A percentile compares a stretch with the other conserved stretches of the same genome.
Conservation (phyloP, 495 filamentous ascomycete species). For the Glarea lozoyensis region DNA sequence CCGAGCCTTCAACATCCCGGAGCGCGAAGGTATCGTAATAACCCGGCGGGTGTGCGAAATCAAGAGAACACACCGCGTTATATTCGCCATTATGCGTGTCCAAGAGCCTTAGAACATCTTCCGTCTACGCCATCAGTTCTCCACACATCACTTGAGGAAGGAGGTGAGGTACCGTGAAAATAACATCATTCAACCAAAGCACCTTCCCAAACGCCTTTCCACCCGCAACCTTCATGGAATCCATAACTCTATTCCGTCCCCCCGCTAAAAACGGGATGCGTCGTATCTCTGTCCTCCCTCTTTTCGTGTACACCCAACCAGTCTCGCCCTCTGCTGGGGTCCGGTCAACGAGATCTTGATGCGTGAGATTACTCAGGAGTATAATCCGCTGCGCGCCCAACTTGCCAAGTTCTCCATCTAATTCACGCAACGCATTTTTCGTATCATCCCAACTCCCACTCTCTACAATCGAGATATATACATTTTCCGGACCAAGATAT, state of each 20-base stretch:
- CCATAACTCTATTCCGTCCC: conserved; percentile 48
- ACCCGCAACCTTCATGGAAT: conserved; percentile 28
- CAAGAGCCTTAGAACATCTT: conserved; percentile 62
- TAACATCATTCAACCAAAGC: conserved; percentile 68
- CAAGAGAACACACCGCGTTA: conserved; percentile 75
- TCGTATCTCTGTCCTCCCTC: conserved; percentile 39
- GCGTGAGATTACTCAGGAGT: conserved; percentile 42
- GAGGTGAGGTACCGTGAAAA: conserved; percentile 35
- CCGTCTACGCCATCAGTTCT: conserved; percentile 31
- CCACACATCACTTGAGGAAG: too few relatives aligned
- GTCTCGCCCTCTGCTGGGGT: conserved; percentile 27
- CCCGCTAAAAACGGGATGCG: conserved; percentile 61
- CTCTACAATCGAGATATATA: conserved; percentile 62
- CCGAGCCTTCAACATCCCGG: conserved; percentile 56
- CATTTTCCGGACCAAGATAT: conserved; percentile 51
- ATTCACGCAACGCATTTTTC: conserved; percentile 49
- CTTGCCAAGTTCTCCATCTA: conserved; percentile 47
- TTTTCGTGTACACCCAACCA: conserved; percentile 49
- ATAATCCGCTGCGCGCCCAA: conserved; percentile 44
- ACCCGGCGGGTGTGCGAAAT: conserved; percentile 58
- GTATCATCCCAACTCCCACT: conserved; percentile 66
- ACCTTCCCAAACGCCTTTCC: conserved; percentile 50
- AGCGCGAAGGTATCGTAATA: conserved; percentile 86
- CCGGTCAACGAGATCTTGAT: conserved; percentile 47
- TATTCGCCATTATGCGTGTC: conserved; percentile 63